Conservation (phyloP, 805 yeast species). For the Metschnikowia santaceciliae region DNA sequence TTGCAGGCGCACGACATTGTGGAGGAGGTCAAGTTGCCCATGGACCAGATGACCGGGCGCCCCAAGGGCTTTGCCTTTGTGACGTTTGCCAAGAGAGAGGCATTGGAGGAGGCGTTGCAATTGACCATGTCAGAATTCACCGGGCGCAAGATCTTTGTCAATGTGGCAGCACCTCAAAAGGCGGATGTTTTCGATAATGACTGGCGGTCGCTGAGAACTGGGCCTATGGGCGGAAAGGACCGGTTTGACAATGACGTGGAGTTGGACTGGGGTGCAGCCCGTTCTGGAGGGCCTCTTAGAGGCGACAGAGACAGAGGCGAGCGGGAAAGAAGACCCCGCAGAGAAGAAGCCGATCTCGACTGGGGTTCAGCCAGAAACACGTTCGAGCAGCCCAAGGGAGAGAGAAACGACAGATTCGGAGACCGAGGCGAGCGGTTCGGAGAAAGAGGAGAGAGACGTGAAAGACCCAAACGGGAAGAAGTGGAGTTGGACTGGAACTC, state of each 20-base stretch:
- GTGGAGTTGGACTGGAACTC: conserved; percentile 42
- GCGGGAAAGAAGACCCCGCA: conserved; percentile 23
- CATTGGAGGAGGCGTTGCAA: conserved; percentile 49
- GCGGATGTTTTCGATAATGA: conserved; percentile 44
- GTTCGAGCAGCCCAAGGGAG: conserved; percentile 7
- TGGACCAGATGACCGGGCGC: conserved; percentile 58
- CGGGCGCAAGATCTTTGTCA: conserved; percentile 50
- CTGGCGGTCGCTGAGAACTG: conserved; percentile 38
- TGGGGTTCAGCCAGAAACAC: conserved; percentile 38
- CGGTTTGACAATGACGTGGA: conserved; percentile 47
- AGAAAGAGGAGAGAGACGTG: conserved; percentile 3
- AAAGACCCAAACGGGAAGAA: conserved; percentile 32
- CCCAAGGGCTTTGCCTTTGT: conserved; percentile 57
- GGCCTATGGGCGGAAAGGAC: conserved; percentile 21
- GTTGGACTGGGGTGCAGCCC: conserved; percentile 56
- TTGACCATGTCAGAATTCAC: conserved; percentile 42
- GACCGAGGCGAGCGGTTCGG: background rate
- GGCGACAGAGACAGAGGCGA: conserved; percentile 24
- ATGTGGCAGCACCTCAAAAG: conserved; percentile 57
- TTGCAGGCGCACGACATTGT: conserved; percentile 50
- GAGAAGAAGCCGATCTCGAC: conserved; percentile 41
- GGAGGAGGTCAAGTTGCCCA: conserved; percentile 66
- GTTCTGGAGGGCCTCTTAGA: conserved; percentile 30
- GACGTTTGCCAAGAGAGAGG: conserved; percentile 43
- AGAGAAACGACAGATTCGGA: background rate